Percentiles rank a stretch among this genome's conserved stretches.
phyloP scores from a whole-genome alignment of 2,329 filamentous ascomycete genomes.

The Aspergillus sp. region DNA sequence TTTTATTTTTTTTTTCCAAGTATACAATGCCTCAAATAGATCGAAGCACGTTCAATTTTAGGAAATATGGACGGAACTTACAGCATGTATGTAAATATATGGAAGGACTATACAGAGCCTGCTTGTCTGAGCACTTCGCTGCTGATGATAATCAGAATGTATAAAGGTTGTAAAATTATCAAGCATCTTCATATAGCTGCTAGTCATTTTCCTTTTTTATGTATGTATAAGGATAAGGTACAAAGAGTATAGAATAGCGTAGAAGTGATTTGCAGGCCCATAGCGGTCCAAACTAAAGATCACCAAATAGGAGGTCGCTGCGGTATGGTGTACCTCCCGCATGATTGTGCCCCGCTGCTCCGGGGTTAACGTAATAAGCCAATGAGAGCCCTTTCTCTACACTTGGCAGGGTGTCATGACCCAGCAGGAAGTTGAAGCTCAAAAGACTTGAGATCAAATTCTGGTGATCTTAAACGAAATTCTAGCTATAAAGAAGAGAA shows the following conservation, averaged over 20 bases:
- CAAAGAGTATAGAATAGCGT: constrained; percentile 1
- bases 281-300: neutral
- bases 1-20: too few relatives aligned
- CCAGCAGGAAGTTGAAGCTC: neutral
- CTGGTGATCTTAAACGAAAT: neutral
- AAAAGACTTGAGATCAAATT: neutral
- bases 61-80: too few relatives aligned
- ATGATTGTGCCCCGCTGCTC: neutral
- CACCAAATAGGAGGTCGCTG: constrained; percentile 1
- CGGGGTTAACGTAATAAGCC: neutral
- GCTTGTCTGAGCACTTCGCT: too few relatives aligned
- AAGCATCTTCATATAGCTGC: too few relatives aligned
- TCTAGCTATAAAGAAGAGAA: neutral
- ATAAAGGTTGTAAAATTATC: too few relatives aligned
- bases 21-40: too few relatives aligned
- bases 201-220: constrained; percentile 1
- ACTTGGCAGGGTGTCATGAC: constrained; percentile 1
- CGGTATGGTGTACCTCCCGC: neutral
- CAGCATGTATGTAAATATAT: too few relatives aligned
- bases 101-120: too few relatives aligned
- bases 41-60: too few relatives aligned
- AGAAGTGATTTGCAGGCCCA: constrained; percentile 1
- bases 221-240: neutral
- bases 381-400: constrained; percentile 1
- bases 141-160: too few relatives aligned